Conservation (phyloP, 352 stramenopile species). For the Globisporangium alternatum region DNA sequence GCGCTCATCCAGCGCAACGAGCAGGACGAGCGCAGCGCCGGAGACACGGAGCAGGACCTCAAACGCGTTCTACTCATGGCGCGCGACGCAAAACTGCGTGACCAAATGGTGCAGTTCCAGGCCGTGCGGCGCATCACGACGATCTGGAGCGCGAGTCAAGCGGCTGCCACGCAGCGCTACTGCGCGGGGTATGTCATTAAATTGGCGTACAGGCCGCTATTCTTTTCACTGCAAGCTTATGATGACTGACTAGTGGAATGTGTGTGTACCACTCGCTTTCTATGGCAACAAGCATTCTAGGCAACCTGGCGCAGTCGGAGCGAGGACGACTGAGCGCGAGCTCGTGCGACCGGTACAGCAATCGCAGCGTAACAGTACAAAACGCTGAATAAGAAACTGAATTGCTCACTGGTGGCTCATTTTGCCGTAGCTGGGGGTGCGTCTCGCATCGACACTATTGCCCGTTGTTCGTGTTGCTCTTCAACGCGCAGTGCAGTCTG, state of each 20-base stretch:
- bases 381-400: background rate
- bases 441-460: conserved; percentile 71
- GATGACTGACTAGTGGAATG: background rate
- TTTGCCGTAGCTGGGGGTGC: conserved; percentile 47
- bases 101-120: conserved; percentile 61
- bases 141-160: conserved; percentile 27
- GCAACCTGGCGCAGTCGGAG: conserved; percentile 56
- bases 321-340: conserved; percentile 50
- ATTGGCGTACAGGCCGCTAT: background rate
- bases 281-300: conserved; percentile 42
- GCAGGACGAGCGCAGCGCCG: conserved; percentile 26
- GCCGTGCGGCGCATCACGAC: conserved; percentile 42
- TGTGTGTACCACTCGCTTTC: background rate
- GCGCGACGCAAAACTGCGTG: conserved; percentile 40
- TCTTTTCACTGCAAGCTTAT: background rate
- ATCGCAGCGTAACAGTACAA: background rate
- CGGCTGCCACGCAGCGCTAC: conserved; percentile 26
- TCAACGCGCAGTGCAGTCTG: conserved; percentile 21
- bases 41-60: conserved; percentile 51
- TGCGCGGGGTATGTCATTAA: conserved; percentile 25
- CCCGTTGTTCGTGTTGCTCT: conserved; percentile 53
- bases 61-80: conserved; percentile 53
- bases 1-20: conserved; percentile 55
- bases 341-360: conserved; percentile 51
- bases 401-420: background rate